Percentiles rank a stretch among this genome's conserved stretches.
These are phyloP conservation scores for Ampelocalamus luodianensis DNA, from an alignment of 176 grass and related monocot genomes.

Conservation along the genomic window DNA sequence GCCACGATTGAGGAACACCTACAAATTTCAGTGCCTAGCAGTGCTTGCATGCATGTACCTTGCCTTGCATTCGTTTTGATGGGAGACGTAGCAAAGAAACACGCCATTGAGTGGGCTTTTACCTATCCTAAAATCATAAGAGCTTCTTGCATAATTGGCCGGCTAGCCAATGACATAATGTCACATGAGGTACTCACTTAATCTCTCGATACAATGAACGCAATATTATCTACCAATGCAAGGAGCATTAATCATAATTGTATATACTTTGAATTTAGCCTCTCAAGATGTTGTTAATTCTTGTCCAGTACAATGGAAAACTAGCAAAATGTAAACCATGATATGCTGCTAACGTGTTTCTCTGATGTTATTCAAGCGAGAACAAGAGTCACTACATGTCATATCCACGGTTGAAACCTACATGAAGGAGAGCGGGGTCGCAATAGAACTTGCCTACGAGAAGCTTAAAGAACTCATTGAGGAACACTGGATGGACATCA, in stretches of 20 bases:
- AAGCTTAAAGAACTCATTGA: too few relatives aligned
- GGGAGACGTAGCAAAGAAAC: neutral
- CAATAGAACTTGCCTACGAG: too few relatives aligned
- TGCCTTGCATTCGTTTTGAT: neutral
- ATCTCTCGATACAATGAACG: neutral
- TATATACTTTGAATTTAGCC: too few relatives aligned
- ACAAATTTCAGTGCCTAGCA: neutral
- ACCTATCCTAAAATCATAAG: constrained; percentile 29
- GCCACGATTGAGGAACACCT: constrained; percentile 13
- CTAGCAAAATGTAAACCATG: too few relatives aligned
- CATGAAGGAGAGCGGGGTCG: too few relatives aligned
- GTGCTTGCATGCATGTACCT: neutral
- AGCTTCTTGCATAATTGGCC: neutral
- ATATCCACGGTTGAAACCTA: too few relatives aligned
- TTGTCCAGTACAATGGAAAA: too few relatives aligned
- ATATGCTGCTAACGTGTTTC: neutral
- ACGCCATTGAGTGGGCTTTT: constrained; percentile 1
- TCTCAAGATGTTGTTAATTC: too few relatives aligned
- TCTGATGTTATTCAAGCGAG: neutral
- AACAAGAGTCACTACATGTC: neutral
- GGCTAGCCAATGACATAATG: too few relatives aligned
- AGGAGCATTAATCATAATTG: too few relatives aligned
- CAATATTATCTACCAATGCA: neutral
- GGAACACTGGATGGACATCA: too few relatives aligned
- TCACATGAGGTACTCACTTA: too few relatives aligned